Base-by-base conservation (phyloP, 2,329 filamentous ascomycete species). In the Ceratocystis destructans region DNA sequence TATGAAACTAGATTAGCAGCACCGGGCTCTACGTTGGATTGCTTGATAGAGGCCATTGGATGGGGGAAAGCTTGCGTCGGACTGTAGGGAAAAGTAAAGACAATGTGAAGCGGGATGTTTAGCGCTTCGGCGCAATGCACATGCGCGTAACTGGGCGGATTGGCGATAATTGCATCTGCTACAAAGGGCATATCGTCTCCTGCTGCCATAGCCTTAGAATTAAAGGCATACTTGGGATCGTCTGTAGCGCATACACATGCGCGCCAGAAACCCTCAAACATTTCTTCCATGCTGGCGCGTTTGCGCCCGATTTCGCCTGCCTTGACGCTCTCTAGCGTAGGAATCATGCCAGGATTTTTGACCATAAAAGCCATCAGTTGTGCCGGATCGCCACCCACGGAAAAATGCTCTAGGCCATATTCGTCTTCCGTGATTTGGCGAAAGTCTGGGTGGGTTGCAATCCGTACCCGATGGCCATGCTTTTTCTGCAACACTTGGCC, bases 281-380 rank as follows among this genome's bases (percentile, higher is more conserved):
- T 93, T 69, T 88, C 86, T 1, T 83, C 87, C 87, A 93, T 92
- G 61, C 83, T 82, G 3, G 82, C 80, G 48, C 89, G 78, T 37
- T 87, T 78, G 28, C 80, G 79, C 0, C 85, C 83, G 67, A 93
- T 86, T 70, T 93, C 89, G 2, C 89, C 89, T 1, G 85, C 82
- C 69, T 83, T 86, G 66, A 93, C 82, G 0, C 87, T 87, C 69
- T 89, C 83, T 28, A 92, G 76, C 0, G 82, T 87, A 0, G 89
- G 89, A 1, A 94, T 87, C 74, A 93, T 79, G 3, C 88, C 88
- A 0, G 84, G 88, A 71, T 93, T 91, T 76, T 90, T 90, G 44
- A 92, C 88, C 89, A 94, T 93, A 73, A 91, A 93, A 0, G 87
- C 86, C 89, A 93, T 93, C 1, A 94, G 78, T 74, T 92, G 88